Conservation (phyloP, 108 stramenopile species). For the Nannochloropsis granulata region DNA sequence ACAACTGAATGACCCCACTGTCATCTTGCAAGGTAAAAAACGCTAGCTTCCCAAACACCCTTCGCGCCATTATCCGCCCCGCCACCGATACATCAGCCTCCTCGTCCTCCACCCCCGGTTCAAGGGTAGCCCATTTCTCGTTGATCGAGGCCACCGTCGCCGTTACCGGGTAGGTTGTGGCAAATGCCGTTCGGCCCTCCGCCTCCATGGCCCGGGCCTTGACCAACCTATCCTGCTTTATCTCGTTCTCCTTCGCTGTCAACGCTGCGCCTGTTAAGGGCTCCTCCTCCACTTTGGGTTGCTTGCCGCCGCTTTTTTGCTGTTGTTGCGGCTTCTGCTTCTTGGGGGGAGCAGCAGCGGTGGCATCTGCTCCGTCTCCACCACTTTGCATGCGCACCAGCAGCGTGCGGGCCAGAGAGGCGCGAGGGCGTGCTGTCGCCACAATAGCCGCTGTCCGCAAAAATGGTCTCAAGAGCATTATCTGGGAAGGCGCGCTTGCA, state of each 20-base stretch:
- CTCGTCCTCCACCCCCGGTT: conserved; percentile 55
- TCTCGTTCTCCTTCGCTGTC: conserved; percentile 42
- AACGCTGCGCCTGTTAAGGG: not conserved
- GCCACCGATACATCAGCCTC: conserved; percentile 58
- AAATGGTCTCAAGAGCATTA: not conserved
- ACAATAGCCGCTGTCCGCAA: not conserved
- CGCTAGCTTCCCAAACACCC: conserved; percentile 86
- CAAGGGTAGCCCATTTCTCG: conserved; percentile 48
- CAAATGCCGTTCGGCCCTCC: conserved; percentile 60
- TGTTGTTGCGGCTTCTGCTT: not conserved
- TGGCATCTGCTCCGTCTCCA: not conserved
- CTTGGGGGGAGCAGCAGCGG: not conserved
- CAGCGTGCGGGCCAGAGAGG: not conserved
- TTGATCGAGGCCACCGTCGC: conserved; percentile 46
- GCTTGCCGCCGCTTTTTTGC: not conserved
- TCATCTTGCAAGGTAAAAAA: conserved; percentile 71
- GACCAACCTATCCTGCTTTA: conserved; percentile 53
- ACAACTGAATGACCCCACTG: conserved; percentile 56
- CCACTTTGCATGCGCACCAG: not conserved
- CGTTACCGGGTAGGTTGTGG: conserved; percentile 52
- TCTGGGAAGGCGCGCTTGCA: not conserved
- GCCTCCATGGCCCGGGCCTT: conserved; percentile 63
- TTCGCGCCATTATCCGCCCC: conserved; percentile 78
- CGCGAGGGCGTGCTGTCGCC: not conserved
- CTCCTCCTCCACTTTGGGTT: not conserved